Conservation (phyloP, 805 yeast species). For the Metschnikowia kunwiensis region DNA sequence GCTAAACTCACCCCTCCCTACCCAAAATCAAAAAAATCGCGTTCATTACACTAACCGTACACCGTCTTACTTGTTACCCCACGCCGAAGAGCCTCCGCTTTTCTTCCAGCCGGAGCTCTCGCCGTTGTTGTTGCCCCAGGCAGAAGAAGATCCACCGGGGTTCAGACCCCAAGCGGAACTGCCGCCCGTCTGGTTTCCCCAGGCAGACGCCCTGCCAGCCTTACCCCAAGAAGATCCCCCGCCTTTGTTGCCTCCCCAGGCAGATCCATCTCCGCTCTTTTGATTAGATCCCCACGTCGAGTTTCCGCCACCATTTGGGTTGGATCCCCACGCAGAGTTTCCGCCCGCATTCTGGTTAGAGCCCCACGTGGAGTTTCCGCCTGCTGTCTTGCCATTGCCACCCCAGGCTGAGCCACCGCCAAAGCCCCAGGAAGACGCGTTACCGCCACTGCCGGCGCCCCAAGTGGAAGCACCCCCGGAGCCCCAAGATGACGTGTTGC, state of each 20-base stretch:
- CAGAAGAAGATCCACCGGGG: conserved; percentile 17
- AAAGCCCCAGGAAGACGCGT: conserved; percentile 20
- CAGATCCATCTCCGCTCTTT: conserved; percentile 19
- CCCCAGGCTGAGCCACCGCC: conserved; percentile 23
- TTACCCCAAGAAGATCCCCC: conserved; percentile 38
- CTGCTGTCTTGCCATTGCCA: conserved; percentile 8
- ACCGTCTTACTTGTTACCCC: conserved; percentile 15
- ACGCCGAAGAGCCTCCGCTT: conserved; percentile 19
- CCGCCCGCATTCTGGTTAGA: conserved; percentile 15
- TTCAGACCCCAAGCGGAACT: conserved; percentile 27
- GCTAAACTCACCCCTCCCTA: too few relatives aligned
- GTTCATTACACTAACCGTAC: conserved; percentile 2
- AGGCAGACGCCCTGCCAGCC: conserved; percentile 17
- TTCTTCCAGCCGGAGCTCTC: conserved; percentile 25
- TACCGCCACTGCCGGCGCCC: conserved; percentile 15
- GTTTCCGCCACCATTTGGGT: conserved; percentile 14
- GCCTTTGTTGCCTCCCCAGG: conserved; percentile 43
- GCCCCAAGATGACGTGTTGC: conserved; percentile 38
- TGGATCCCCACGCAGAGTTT: conserved; percentile 25
- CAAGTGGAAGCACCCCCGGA: conserved; percentile 20
- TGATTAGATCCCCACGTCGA: conserved; percentile 36
- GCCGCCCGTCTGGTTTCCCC: conserved; percentile 34
- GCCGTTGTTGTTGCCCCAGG: conserved; percentile 19
- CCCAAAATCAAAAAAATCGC: not conserved
- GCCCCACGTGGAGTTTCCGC: conserved; percentile 22